phyloP scores from a whole-genome alignment of 768 basidiomycete genomes.

The Collybia mongolica region DNA sequence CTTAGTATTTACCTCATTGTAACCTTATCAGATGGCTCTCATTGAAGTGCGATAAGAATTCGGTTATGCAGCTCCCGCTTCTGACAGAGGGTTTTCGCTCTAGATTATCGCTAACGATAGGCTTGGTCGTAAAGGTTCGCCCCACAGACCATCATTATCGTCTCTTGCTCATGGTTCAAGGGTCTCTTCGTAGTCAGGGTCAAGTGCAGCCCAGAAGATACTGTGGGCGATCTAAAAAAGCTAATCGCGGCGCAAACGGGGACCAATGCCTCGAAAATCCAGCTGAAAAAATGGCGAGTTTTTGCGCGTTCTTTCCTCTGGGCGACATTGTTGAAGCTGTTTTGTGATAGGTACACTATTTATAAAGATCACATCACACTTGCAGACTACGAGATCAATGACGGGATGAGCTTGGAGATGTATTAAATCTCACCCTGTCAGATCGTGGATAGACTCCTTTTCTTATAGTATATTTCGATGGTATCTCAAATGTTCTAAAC shows the following conservation, averaged over 20 bases:
- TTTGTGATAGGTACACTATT: slow-evolving; percentile 72
- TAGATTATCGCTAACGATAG: slow-evolving; percentile 96
- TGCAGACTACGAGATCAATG: slow-evolving; percentile 88
- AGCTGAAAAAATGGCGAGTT: slow-evolving; percentile 93
- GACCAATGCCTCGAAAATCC: slow-evolving; percentile 81
- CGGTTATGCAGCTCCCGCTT: background rate
- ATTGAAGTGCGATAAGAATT: slow-evolving; percentile 43
- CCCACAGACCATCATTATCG: background rate
- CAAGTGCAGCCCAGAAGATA: slow-evolving; percentile 94
- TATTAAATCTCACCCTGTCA: slow-evolving; percentile 43
- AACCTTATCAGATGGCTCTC: slow-evolving; percentile 11
- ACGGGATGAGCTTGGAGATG: slow-evolving; percentile 94
- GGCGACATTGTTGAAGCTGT: background rate
- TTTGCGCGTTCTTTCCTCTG: background rate
- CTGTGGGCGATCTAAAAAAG: slow-evolving; percentile 95
- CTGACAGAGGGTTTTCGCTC: background rate
- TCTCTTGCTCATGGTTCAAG: too few relatives aligned
- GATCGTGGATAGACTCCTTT: too few relatives aligned
- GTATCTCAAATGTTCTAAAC: too few relatives aligned
- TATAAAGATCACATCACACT: slow-evolving; percentile 97
- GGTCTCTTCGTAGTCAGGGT: slow-evolving; percentile 66
- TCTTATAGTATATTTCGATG: too few relatives aligned
- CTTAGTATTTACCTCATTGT: background rate
- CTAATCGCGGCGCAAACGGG: slow-evolving; percentile 97
- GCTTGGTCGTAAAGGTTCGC: slow-evolving; percentile 85